Conservation (phyloP, 352 stramenopile genomes). For the Albugo candida region DNA sequence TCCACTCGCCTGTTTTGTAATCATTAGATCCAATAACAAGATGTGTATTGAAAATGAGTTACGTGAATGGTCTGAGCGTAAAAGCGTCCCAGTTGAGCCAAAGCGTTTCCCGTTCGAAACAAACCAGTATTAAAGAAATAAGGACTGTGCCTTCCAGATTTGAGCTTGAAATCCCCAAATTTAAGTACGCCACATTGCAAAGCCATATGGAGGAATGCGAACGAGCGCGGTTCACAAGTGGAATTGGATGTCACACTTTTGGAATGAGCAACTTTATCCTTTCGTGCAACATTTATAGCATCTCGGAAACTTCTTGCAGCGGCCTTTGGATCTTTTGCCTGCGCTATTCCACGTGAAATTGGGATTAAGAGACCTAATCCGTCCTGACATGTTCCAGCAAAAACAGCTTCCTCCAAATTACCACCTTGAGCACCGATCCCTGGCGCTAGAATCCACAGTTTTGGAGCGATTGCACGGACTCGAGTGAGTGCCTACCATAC, state of each 20-base stretch:
- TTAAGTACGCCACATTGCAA: constrained; percentile 90
- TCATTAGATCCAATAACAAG: too few species aligned
- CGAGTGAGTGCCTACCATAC: constrained; percentile 57
- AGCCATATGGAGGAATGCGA: constrained; percentile 94
- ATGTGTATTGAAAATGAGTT: constrained; percentile 8
- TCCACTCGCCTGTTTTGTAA: constrained; percentile 31
- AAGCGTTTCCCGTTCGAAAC: constrained; percentile 86
- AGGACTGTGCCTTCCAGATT: constrained; percentile 92
- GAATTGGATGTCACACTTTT: not conserved
- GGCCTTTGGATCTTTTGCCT: constrained; percentile 71
- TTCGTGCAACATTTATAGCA: constrained; percentile 85
- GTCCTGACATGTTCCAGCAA: constrained; percentile 52
- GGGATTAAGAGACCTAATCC: constrained; percentile 90
- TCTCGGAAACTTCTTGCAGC: constrained; percentile 83
- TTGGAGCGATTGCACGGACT: constrained; percentile 65
- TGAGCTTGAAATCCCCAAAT: constrained; percentile 96
- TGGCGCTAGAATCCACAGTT: constrained; percentile 94
- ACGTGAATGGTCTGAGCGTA: constrained; percentile 90
- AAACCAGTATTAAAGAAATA: constrained; percentile 99
- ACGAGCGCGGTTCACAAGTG: constrained; percentile 9
- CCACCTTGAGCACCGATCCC: constrained; percentile 89
- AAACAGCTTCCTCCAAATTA: constrained; percentile 81
- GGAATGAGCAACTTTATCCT: constrained; percentile 17
- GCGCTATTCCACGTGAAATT: constrained; percentile 92
- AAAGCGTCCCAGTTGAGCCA: constrained; percentile 84